Base-by-base conservation (phyloP, 1,139 yeast species). In the Ogataea hybrid region DNA sequence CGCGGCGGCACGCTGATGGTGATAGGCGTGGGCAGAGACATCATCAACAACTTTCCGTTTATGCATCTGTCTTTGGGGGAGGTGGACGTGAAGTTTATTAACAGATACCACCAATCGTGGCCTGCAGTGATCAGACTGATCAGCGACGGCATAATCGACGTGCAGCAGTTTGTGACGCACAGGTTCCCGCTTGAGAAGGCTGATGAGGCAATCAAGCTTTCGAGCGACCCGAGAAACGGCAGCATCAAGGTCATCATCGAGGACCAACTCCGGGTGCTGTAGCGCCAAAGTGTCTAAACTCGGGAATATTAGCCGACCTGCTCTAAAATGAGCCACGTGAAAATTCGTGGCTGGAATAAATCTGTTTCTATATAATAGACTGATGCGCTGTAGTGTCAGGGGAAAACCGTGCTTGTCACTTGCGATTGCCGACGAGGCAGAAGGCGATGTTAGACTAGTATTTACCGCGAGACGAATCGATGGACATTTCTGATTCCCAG, bases 401-500 rank as follows among this genome's bases (percentile, higher is more conserved):
- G 34, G 27, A 5, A 39, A 25, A 31, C 32, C 25, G 69, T 79
- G 25, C 70, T 84, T 30, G 73, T 84, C 56, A 84, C 92, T 15
- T n/a, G 89, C 83, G 57, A 79, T 84, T 50, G 84, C 86, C 34
- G 73, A 68, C 21, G 86, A 88, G 12, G 84, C 95, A 11, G 77
- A 90, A 36, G 87, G 87, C 64, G 84, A 75, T 27, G 63, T 84
- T 52, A 80, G 80, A 50, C 69, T 87, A 48, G 69, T 87, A 43
- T 68, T 85, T 15, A 73, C 84, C 3, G 94, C 94, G 5, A 75
- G 94, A 62, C 73, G 94, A 62, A 59, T 71, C 31, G 85, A 72
- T 80, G 48, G 87, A 81, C 59, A 75, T 87, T 28, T 70, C n/a
- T 87, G 44, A 68, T 87, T 48, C 87, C 87, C 69, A 87, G 86